Percentiles rank a stretch among this genome's conserved stretches.
These are phyloP conservation scores for Geotrichum cucujoidarum DNA, from an alignment of 1,139 yeast genomes.

Conservation along the genomic window DNA sequence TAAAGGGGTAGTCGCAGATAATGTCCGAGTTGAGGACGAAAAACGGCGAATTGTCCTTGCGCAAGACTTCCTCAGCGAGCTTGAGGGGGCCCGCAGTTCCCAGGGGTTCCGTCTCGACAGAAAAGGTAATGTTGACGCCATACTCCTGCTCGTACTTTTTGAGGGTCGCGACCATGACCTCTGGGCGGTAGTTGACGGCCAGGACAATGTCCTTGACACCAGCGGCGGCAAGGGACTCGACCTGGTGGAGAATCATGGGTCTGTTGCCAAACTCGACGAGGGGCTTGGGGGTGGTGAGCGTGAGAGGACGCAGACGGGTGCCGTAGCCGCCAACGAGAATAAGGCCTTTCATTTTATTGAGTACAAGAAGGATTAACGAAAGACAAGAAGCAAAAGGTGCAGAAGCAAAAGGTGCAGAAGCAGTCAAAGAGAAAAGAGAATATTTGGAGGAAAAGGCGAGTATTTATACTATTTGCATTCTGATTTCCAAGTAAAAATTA, in stretches of 20 bases:
- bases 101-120: slow-evolving; percentile 98
- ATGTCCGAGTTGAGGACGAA: slow-evolving; percentile 97
- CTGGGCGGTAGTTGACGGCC: slow-evolving; percentile 99
- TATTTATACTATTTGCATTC: background rate
- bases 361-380: slow-evolving; percentile 11
- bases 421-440: slow-evolving; percentile 16
- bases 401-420: slow-evolving; percentile 3
- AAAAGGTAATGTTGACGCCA: slow-evolving; percentile 92
- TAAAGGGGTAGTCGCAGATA: slow-evolving; percentile 96
- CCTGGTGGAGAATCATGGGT: slow-evolving; percentile 85
- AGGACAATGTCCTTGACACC: slow-evolving; percentile 98
- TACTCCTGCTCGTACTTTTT: slow-evolving; percentile 90
- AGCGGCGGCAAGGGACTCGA: slow-evolving; percentile 95
- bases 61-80: slow-evolving; percentile 89
- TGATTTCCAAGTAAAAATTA: too few species aligned
- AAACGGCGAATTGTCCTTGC: slow-evolving; percentile 93
- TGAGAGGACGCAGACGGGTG: slow-evolving; percentile 98
- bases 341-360: slow-evolving; percentile 79
- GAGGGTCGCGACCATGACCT: slow-evolving; percentile 94
- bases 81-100: slow-evolving; percentile 99
- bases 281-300: slow-evolving; percentile 96
- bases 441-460: slow-evolving; percentile 6
- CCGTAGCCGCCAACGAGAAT: slow-evolving; percentile 99
- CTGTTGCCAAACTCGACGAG: slow-evolving; percentile 97
- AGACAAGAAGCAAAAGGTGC: slow-evolving; percentile 3